Evolutionary conservation across 257 asterid genomes (phyloP), one percentile per base, ranked within the genome.

Genomic region (Solanum pennellii): DNA sequence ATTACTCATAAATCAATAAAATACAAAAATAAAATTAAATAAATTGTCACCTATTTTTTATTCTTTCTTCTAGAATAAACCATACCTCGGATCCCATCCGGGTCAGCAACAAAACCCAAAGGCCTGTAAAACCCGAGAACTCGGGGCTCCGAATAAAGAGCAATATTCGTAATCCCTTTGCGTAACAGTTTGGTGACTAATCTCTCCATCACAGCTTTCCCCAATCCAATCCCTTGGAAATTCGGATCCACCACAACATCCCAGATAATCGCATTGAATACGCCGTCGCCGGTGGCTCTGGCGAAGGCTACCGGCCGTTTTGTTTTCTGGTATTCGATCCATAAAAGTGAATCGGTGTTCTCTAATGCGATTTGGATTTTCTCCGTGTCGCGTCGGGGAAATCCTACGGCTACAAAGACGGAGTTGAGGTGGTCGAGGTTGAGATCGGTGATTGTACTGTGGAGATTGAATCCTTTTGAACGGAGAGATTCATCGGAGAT

Each of bases 181-280:
- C 91, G 93, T 68, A 92, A 89, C 95, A 95, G 92, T 83, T 85
- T 93, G 45, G 90, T 83, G 75, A 95, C 91, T 84, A 97, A 83
- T 31, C 98, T 89, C 89, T 97, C 99, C 98, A 97, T 95, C 87
- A 95, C 99, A 73, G 98, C 99, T 91, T 97, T 97, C 12, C 99
- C 99, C 82, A 97, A 82, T 1, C 99, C 98, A 49, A 95, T 84
- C 89, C 99, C 99, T 86, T 97, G 99, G 83, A 86, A 97, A 82
- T 93, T 95, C 89, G 99, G 99, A 92, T 97, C 99, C 89, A 97
- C 99, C 47, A 95, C 99, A 83, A 97, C 99, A 44, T 97, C 99
- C 99, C 99, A 97, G 39, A 97, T 94, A 4, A 97, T 96, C 12
- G 98, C 93, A 87, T 97, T 95, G 82, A 97, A 95, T 66, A 95